Base-by-base conservation (phyloP, 148 eudicot genomes). In the Silene uniflora region DNA sequence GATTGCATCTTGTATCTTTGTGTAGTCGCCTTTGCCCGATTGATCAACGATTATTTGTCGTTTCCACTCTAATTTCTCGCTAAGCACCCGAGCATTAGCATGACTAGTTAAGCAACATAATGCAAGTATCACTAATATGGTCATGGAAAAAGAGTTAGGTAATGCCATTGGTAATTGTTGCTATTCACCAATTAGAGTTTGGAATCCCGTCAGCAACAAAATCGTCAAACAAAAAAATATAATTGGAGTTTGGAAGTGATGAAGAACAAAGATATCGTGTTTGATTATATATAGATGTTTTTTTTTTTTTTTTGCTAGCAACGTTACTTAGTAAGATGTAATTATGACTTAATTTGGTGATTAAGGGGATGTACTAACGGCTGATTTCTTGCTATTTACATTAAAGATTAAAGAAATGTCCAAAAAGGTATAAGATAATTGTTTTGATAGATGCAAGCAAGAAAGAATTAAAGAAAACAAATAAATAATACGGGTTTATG, bases 1-100 rank as follows among this genome's bases (percentile, higher is more conserved):
- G 16, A 90, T 84, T 6, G 92, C 95, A 6, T 80, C 84, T 58
- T 82, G 87, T 17, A 85, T 80, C 7, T 5, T 77, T 6, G 3
- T 42, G 24, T 65, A 85, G 18, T 82, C 62, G 0, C 87, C 87
- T 55, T 73, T 61, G 7, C 87, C 85, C 8, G 80, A 75, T 19
- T 77, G 77, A 77, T 84, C 83, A 1, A 84, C 86, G 0, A 42
- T 47, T 25, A 83, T 49, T 5, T 67, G 6, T 3, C 77, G 70
- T 39, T 77, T 73, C 80, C 77, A 81, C 5, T 67, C 18, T 49
- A 73, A 35, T 24, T 81, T 77, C 10, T 66, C 65, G 5, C 6
- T 60, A 25, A 67, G 9, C 19, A n/a, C 14, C 35, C 77, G 63
- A 47, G 77, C 77, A 56, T 52, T 70, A 67, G 75, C 16, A 1